phyloP scores from a whole-genome alignment of 176 grass and related monocot species.

The Musa itinerans region DNA sequence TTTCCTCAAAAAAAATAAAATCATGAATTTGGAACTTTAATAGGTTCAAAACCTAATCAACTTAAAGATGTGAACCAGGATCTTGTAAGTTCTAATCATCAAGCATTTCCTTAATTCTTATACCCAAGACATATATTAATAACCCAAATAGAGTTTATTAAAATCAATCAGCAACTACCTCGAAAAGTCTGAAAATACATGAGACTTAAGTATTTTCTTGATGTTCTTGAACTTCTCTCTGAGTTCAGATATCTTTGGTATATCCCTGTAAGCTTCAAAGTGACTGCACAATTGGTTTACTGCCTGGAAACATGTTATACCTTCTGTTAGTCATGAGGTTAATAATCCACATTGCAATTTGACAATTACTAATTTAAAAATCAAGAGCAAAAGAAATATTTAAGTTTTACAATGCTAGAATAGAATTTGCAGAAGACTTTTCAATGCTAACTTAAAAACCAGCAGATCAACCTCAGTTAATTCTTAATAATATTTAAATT shows the following conservation, averaged over 20 bases:
- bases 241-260: conserved; percentile 96
- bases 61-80: background rate
- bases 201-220: conserved; percentile 98
- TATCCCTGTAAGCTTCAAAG: conserved; percentile 97
- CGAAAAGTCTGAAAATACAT: conserved; percentile 98
- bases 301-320: conserved; percentile 38
- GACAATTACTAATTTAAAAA: background rate
- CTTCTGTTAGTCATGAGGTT: background rate
- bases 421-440: background rate
- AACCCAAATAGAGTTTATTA: background rate
- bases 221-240: conserved; percentile 99
- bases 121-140: background rate
- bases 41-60: background rate
- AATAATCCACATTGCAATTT: background rate
- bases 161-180: conserved; percentile 41
- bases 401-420: background rate
- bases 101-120: background rate
- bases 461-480: background rate
- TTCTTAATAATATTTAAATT: background rate
- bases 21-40: background rate
- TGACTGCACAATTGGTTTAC: conserved; percentile 96
- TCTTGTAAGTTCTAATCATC: background rate
- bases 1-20: background rate
- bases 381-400: no score
- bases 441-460: background rate